Evolutionary conservation across 192 early-diverging fungal genomes (phyloP), one percentile per base, ranked within the genome.

Genomic region (Backusella tarrabulga): DNA sequence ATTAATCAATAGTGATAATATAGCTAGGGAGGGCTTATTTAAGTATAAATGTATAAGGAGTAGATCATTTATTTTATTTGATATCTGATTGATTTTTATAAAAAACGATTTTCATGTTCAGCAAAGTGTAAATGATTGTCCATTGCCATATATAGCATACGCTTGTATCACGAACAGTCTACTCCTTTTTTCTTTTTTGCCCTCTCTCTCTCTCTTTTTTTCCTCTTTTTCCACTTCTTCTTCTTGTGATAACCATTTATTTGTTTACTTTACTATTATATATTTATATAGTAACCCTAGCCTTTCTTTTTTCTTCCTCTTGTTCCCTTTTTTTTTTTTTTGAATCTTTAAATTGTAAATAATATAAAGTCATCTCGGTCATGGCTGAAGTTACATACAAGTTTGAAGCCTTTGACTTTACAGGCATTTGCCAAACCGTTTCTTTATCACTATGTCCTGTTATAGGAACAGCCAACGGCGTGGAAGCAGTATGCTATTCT

Each of bases 401-500:
- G 35, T 84, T 84, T 67, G 74, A 83, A 77, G 96, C 97, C 75
- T 96, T 94, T 66, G 91, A 87, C 81, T 99, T 98, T 82, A 93
- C 95, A 88, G 90, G 91, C 76, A 93, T 98, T 76, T 99, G 98
- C 81, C 86, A 86, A 44, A 90, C 88, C 35, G 91, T 97, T 56
- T 90, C 95, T 60, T 86, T 98, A 72, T 88, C 96, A 6, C 83
- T 97, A 68, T 99, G 98, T 85, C 95, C 98, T 38, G 87, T 98
- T 60, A 94, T 98, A 71, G 96, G 96, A 50, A 68, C 79, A n/a
- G 81, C 69, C 40, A 84, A 88, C 56, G 93, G 93, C 29, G 87
- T 92, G 52, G 96, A 97, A 82, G 96, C 97, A 29, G 81, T 85
- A 54, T 98, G 98, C 87, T 99, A 99, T 83, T 93, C 96, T 73